Evolutionary conservation across 345 rosid species (phyloP).

Genomic region (Gossypium longicalyx): DNA sequence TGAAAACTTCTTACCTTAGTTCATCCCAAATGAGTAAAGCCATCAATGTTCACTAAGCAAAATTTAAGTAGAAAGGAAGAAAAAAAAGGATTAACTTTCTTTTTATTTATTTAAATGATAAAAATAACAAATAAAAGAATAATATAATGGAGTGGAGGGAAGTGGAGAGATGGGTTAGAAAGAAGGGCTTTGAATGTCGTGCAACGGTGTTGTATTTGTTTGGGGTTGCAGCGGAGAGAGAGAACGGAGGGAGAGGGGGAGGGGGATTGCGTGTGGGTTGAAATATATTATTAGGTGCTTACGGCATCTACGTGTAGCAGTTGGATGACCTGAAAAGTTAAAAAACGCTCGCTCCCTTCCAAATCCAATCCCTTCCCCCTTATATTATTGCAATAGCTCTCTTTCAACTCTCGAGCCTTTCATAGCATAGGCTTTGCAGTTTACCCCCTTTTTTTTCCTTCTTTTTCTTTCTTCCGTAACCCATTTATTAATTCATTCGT

Average conservation of each 20-base stretch:
- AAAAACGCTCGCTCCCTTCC: background rate
- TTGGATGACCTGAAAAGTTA: background rate
- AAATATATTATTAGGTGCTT: slow-evolving; percentile 1
- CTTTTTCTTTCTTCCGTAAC: background rate
- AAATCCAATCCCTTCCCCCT: background rate
- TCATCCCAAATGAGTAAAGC: background rate
- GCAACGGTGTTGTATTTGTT: background rate
- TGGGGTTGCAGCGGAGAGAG: slow-evolving; percentile 1
- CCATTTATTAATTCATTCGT: background rate
- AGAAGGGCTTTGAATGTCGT: background rate
- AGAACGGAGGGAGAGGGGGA: background rate
- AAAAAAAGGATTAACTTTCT: background rate
- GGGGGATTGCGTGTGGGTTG: background rate
- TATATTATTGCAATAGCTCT: background rate
- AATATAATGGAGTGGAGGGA: slow-evolving; percentile 6
- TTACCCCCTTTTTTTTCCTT: background rate
- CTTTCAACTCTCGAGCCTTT: background rate
- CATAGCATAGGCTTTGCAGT: background rate
- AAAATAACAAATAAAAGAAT: background rate
- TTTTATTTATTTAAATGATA: background rate
- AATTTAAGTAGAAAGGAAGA: background rate
- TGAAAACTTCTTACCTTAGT: slow-evolving; percentile 3
- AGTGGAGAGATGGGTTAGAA: background rate
- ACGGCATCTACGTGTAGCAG: slow-evolving; percentile 10
- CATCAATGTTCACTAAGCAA: background rate